Evolutionary conservation across 495 filamentous ascomycete species (phyloP).

Genomic region (Penicillium alfredii): DNA sequence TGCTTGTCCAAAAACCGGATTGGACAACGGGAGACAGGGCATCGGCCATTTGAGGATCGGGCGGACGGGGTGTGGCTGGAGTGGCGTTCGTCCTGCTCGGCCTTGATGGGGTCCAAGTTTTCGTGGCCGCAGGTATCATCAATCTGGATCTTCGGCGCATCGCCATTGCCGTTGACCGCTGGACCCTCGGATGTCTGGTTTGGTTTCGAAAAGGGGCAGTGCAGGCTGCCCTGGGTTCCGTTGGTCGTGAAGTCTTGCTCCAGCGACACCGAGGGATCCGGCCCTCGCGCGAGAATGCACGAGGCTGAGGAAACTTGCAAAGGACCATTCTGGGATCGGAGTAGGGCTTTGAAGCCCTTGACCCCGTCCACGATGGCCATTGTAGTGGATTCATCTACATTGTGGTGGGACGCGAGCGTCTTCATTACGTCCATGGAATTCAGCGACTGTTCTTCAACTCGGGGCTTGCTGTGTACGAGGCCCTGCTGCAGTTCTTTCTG

Average conservation of each 20-base stretch:
- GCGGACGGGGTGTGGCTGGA: slow-evolving; percentile 41
- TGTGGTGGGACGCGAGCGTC: slow-evolving; percentile 36
- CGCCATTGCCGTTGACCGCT: slow-evolving; percentile 19
- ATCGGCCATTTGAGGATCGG: slow-evolving; percentile 52
- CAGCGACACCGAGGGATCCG: slow-evolving; percentile 27
- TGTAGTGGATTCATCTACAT: slow-evolving; percentile 38
- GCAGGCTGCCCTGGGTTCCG: slow-evolving; percentile 36
- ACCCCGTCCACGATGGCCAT: slow-evolving; percentile 36
- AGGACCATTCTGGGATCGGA: slow-evolving; percentile 23
- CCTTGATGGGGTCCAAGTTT: slow-evolving; percentile 41
- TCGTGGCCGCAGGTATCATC: slow-evolving; percentile 32
- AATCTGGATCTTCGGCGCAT: slow-evolving; percentile 25
- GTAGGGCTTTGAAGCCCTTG: slow-evolving; percentile 35
- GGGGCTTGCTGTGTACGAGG: slow-evolving; percentile 23
- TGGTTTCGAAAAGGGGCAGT: slow-evolving; percentile 43
- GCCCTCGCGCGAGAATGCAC: slow-evolving; percentile 35
- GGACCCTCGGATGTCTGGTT: slow-evolving; percentile 19
- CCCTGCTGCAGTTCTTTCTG: slow-evolving; percentile 27
- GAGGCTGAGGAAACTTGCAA: slow-evolving; percentile 28
- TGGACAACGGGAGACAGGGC: slow-evolving; percentile 80
- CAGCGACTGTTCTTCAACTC: slow-evolving; percentile 26
- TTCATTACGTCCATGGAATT: slow-evolving; percentile 43
- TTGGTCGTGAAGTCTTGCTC: slow-evolving; percentile 45
- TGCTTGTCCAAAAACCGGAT: slow-evolving; percentile 87
- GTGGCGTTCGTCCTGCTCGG: slow-evolving; percentile 35